These are phyloP conservation scores for Cinchona pubescens DNA, from an alignment of 257 asterid species.

Conservation along the genomic window DNA sequence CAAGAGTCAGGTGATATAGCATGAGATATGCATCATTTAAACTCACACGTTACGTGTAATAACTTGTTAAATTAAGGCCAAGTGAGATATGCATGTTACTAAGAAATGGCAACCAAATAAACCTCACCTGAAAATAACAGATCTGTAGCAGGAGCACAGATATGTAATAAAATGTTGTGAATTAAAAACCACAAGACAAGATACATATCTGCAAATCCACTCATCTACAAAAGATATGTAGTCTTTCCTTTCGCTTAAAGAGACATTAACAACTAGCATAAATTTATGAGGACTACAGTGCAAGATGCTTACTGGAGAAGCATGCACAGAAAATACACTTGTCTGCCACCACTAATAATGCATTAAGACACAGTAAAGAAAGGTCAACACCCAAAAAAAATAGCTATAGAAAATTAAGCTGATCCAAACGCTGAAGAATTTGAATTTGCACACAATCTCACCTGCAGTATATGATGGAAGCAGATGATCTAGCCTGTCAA, in stretches of 20 bases:
- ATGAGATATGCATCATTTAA: background rate
- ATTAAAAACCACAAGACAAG: background rate
- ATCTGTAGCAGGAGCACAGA: background rate
- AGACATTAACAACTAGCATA: too few species aligned
- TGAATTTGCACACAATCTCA: constrained; percentile 17
- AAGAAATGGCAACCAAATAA: background rate
- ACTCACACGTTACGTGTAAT: too few species aligned
- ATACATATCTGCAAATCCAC: background rate
- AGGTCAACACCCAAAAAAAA: background rate
- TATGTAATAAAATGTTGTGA: background rate
- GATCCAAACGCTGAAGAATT: background rate
- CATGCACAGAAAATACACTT: background rate
- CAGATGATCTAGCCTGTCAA: constrained; percentile 83
- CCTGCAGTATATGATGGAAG: constrained; percentile 83
- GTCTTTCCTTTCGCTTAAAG: too few species aligned
- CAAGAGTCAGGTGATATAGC: background rate
- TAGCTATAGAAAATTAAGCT: background rate
- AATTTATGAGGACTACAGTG: background rate
- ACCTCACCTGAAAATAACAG: background rate
- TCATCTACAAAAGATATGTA: too few species aligned
- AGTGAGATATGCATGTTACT: background rate
- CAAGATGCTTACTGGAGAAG: background rate
- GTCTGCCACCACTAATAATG: background rate
- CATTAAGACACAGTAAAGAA: background rate
- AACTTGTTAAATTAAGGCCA: too few species aligned